Evolutionary conservation across 2,329 filamentous ascomycete species (phyloP), one percentile per base, ranked within the genome.

Genomic region (Fusarium acutatum): DNA sequence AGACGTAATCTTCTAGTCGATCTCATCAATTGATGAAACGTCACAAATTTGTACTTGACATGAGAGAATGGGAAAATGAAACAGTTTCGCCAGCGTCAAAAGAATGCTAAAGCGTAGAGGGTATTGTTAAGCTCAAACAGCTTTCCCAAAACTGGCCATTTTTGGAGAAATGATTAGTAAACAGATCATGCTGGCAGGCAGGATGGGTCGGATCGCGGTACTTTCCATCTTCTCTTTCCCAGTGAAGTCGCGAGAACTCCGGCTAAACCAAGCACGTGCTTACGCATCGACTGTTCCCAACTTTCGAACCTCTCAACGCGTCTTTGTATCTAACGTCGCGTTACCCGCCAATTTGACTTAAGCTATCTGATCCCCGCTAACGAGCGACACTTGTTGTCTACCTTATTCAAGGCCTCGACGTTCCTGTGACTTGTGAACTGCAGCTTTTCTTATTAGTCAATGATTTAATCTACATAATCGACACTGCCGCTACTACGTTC

Each of bases 211-310:
- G 22, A 14, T 20, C 30, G 24, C 9, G 30, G 30, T 50, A 24
- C 47, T 34, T 50, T 50, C 30, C 30, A 34, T 34, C 5, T 15
- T 37, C n/a, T 28, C n/a, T 38, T 38, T 38, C 34, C 11, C 20
- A 34, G 17, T 12, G 13, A 13, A 4, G 28, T 54, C 62, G 71
- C 24, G 30, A 5, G 32, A 73, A 64, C 62, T 22, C 26, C 72
- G 68, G 68, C 7, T 50, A 66, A 72, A 63, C 28, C 1, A n/a
- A 13, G 20, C 71, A 74, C 74, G 66, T 76, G 69, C 54, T 46
- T 52, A 59, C 73, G 73, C 72, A 75, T 75, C 61, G 17, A 18
- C 7, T 35, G 15, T 35, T 61, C 44, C 35, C 30, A 11, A 34
- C 13, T 11, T 32, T 40, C 10, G n/a, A 49, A 35, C 30, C 59